Conservation (phyloP, 2,329 filamentous ascomycete genomes). For the Helotiales sp. region DNA sequence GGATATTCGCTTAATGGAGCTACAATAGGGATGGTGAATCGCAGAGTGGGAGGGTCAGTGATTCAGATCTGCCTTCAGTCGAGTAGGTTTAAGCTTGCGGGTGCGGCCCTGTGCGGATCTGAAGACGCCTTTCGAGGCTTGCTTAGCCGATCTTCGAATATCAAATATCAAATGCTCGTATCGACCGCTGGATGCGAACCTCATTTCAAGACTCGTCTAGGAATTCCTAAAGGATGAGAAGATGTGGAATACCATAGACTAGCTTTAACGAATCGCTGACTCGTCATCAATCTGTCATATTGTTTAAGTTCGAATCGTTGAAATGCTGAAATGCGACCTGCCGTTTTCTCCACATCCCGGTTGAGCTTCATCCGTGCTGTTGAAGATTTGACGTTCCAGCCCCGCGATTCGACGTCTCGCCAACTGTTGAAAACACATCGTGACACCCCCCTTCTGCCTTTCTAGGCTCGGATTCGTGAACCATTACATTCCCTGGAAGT, state of each 20-base stretch:
- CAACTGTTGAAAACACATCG: conserved; percentile 15
- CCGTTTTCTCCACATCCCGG: conserved; percentile 15
- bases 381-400: conserved; percentile 16
- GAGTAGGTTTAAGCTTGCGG: conserved; percentile 4
- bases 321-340: conserved; percentile 13
- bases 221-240: background rate
- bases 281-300: background rate
- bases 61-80: too few relatives aligned
- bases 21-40: background rate
- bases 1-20: conserved; percentile 2
- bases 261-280: background rate
- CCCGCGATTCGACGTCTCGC: conserved; percentile 23
- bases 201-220: conserved; percentile 1
- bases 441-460: conserved; percentile 15
- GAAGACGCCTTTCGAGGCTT: background rate
- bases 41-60: too few relatives aligned
- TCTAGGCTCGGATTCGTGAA: conserved; percentile 18
- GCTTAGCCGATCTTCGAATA: background rate
- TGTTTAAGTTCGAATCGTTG: too few relatives aligned
- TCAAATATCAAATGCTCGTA: background rate
- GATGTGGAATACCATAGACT: background rate
- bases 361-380: conserved; percentile 18
- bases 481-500: conserved; percentile 17
- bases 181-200: background rate
- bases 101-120: background rate